These are phyloP conservation scores for Akanthomyces lecanii DNA, from an alignment of 2,329 filamentous ascomycete genomes.

Conservation along the genomic window DNA sequence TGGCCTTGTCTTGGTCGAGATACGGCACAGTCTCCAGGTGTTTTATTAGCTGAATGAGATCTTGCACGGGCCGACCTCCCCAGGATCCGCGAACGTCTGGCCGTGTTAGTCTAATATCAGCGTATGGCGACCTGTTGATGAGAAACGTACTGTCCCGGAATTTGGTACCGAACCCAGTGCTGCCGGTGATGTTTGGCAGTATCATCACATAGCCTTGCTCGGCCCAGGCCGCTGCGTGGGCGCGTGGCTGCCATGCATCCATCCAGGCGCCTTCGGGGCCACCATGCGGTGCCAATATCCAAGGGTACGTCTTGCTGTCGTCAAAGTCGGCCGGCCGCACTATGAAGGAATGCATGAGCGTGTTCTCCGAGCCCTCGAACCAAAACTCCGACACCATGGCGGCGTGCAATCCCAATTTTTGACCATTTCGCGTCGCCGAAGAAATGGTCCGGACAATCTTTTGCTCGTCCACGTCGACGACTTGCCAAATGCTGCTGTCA, in stretches of 20 bases:
- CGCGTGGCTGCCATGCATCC: slow-evolving; percentile 49
- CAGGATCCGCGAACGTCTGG: slow-evolving; percentile 48
- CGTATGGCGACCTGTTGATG: neutral
- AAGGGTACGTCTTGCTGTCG: slow-evolving; percentile 32
- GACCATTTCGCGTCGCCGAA: slow-evolving; percentile 28
- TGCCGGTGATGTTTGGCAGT: slow-evolving; percentile 56
- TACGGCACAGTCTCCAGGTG: slow-evolving; percentile 48
- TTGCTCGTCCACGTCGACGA: slow-evolving; percentile 26
- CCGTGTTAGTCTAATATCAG: slow-evolving; percentile 26
- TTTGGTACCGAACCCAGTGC: slow-evolving; percentile 49
- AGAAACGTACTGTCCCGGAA: slow-evolving; percentile 28
- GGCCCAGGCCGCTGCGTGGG: slow-evolving; percentile 53
- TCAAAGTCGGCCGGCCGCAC: slow-evolving; percentile 37
- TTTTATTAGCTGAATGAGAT: slow-evolving; percentile 51
- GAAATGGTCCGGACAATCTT: slow-evolving; percentile 28
- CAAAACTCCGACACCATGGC: slow-evolving; percentile 39
- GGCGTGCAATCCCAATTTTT: slow-evolving; percentile 30
- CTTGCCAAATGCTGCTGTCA: slow-evolving; percentile 35
- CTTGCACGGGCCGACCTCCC: slow-evolving; percentile 51
- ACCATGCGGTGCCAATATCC: slow-evolving; percentile 36
- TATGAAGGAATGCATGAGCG: slow-evolving; percentile 36
- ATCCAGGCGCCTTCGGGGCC: slow-evolving; percentile 44
- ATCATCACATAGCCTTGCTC: slow-evolving; percentile 59
- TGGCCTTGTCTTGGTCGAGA: slow-evolving; percentile 49
- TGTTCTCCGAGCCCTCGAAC: slow-evolving; percentile 35